phyloP scores from a whole-genome alignment of 257 asterid species.

The Nicotiana tabacum region DNA sequence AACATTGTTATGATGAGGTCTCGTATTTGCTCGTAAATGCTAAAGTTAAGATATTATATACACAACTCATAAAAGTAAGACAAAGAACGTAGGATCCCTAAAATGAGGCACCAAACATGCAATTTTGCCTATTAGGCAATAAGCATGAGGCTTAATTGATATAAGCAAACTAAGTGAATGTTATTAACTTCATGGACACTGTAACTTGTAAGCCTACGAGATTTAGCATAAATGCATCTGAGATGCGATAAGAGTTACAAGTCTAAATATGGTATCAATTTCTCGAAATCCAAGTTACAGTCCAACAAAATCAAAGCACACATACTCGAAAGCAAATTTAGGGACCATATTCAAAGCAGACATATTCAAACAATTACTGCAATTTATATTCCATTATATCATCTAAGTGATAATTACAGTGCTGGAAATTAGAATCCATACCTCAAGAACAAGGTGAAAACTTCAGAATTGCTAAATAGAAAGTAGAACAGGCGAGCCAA shows the following conservation, averaged over 20 bases:
- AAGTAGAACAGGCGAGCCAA: too few species aligned
- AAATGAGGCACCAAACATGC: background rate
- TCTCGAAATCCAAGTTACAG: background rate
- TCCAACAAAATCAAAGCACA: background rate
- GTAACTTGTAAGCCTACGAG: background rate
- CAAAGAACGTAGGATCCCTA: background rate
- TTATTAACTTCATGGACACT: background rate
- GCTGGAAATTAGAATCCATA: too few species aligned
- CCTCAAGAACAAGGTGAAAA: too few species aligned
- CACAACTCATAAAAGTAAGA: background rate
- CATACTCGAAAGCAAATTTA: too few species aligned
- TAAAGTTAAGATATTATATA: background rate
- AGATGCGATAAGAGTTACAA: background rate
- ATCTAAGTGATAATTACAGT: too few species aligned
- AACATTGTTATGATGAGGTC: background rate
- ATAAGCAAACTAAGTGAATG: background rate
- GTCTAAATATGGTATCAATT: background rate
- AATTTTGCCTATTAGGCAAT: background rate
- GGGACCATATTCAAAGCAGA: too few species aligned
- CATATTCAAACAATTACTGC: background rate
- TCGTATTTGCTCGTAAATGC: background rate
- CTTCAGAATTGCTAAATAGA: too few species aligned
- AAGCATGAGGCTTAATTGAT: background rate
- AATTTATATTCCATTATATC: too few species aligned
- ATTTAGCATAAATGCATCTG: background rate